Evolutionary conservation across 106 monocot genomes (phyloP).

Genomic region (Allium cepa): DNA sequence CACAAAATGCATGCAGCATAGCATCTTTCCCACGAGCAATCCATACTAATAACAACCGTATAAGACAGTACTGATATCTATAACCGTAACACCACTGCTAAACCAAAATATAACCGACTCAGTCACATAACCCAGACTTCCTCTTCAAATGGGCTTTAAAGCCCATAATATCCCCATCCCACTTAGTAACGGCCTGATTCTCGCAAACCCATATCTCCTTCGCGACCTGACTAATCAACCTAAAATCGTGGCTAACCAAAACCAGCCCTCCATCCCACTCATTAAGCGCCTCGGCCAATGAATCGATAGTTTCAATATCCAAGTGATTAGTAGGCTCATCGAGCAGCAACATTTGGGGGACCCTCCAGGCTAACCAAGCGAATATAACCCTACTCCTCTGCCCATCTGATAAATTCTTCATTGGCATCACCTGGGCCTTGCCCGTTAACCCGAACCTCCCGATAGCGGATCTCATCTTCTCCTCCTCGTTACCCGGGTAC

Average conservation of each 20-base stretch:
- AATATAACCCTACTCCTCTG: slow-evolving; percentile 79
- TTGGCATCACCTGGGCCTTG: slow-evolving; percentile 80
- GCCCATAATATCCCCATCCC: slow-evolving; percentile 82
- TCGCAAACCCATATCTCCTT: slow-evolving; percentile 90
- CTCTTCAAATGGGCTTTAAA: slow-evolving; percentile 75
- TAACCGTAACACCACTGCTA: not conserved
- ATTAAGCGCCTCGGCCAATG: slow-evolving; percentile 78
- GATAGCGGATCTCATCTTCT: slow-evolving; percentile 80
- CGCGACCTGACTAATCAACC: slow-evolving; percentile 82
- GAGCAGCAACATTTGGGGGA: slow-evolving; percentile 68
- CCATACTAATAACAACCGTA: too few species aligned
- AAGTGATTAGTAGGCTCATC: slow-evolving; percentile 90
- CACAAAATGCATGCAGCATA: too few species aligned
- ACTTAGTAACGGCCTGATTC: slow-evolving; percentile 59
- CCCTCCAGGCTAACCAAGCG: slow-evolving; percentile 78
- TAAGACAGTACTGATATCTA: too few species aligned
- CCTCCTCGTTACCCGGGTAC: slow-evolving; percentile 84
- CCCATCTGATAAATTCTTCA: slow-evolving; percentile 79
- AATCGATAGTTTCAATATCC: slow-evolving; percentile 84
- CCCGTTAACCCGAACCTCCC: slow-evolving; percentile 83
- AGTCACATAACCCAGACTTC: slow-evolving; percentile 55
- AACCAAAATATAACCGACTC: not conserved
- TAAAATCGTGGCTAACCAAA: slow-evolving; percentile 82
- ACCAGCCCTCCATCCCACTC: slow-evolving; percentile 86
- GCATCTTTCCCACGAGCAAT: too few species aligned